phyloP scores from a whole-genome alignment of 176 grass and related monocot genomes.

The Oryza brachyantha region DNA sequence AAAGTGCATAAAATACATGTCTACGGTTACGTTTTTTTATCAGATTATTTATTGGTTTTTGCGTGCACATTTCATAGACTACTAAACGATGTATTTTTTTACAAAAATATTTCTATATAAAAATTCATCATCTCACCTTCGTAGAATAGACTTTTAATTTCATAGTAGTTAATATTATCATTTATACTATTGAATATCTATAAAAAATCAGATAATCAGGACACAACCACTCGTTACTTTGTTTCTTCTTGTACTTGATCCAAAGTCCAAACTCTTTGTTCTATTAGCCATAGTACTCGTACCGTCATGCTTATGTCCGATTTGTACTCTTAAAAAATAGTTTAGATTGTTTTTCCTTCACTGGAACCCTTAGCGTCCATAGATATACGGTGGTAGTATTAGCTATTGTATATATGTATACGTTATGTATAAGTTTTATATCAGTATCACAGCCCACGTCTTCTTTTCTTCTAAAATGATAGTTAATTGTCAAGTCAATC shows the following conservation, averaged over 20 bases:
- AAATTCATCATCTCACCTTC: no score
- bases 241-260: not conserved
- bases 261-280: not conserved
- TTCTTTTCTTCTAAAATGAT: not conserved
- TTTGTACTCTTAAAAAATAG: not conserved
- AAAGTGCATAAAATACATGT: not conserved
- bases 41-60: no score
- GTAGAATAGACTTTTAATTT: no score
- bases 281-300: not conserved
- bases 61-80: no score
- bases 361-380: not conserved
- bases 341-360: not conserved
- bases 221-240: not conserved
- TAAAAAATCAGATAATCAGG: no score
- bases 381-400: no score
- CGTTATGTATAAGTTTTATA: no score
- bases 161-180: no score
- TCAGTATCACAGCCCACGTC: not conserved
- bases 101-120: no score
- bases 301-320: not conserved
- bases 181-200: no score
- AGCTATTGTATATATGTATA: not conserved
- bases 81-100: no score
- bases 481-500: not conserved
- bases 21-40: no score